Evolutionary conservation across 192 early-diverging fungal genomes (phyloP), one percentile per base, ranked within the genome.

Genomic region (Coemansia sp.): DNA sequence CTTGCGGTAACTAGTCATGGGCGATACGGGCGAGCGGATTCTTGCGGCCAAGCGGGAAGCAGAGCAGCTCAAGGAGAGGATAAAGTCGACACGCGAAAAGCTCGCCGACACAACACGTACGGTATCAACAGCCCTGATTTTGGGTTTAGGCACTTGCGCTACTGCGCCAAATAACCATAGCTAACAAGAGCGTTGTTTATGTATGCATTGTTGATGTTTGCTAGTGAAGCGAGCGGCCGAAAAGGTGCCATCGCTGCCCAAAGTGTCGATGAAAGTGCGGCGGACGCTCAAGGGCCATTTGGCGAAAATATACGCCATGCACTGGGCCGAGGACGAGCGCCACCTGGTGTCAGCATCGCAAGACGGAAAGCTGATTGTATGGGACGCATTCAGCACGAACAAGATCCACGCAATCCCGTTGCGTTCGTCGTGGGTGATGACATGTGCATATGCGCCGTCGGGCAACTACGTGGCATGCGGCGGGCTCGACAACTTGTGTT

Each of bases 371-470:
- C 86, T 99, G 47, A 99, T 99, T 62, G 94, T 99, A 38, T 99
- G 97, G 96, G 97, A 99, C 70, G 95, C 95, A 45, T 95, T 91
- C 73, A 93, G 94, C 50, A 98, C 95, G 58, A 99, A 99, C 87
- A 99, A 99, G 82, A 92, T 98, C 29, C 94, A 98, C 77, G 96
- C 97, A 17, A 98, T 99, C 68, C 97, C 97, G 1, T 78, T 99
- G 57, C 91, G 94, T 10, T 99, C 97, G 2, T 98, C 96, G 11
- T 99, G 97, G 97, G 96, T 99, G 70, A 99, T 99, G 97, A 98
- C 97, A 24, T 98, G 96, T 69, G 95, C 97, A 3, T 99, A 98
- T 63, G 94, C 97, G 47, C 97, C 97, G 5, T 97, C 94, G 9
- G 95, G 97, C 23, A 94, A 92, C 77, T 96, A 94, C 83, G 97